These are phyloP conservation scores for Myriangium duriaei DNA, from an alignment of 2,329 filamentous ascomycete species.

Conservation along the genomic window DNA sequence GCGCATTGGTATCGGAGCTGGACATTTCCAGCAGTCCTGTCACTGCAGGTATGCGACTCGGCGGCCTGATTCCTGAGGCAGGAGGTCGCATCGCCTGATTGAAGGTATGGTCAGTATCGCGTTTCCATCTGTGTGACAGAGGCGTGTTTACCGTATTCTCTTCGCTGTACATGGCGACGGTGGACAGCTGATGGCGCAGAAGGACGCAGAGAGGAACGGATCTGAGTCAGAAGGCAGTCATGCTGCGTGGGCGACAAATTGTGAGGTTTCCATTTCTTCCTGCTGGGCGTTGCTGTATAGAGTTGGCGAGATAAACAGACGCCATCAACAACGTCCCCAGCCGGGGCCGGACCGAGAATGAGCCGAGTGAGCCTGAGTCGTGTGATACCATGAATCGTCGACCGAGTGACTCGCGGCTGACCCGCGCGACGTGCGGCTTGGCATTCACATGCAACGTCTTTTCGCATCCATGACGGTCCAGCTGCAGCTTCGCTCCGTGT, in stretches of 20 bases:
- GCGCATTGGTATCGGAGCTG: constrained; percentile 41
- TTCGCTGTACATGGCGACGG: constrained; percentile 6
- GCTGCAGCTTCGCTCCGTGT: too few relatives aligned
- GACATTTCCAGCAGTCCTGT: constrained; percentile 38
- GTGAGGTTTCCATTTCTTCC: constrained; percentile 3
- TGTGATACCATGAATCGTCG: too few relatives aligned
- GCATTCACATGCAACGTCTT: too few relatives aligned
- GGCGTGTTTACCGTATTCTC: constrained; percentile 7
- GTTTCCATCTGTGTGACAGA: neutral
- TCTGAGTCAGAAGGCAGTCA: constrained; percentile 8
- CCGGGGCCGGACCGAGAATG: too few relatives aligned
- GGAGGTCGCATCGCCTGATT: constrained; percentile 11
- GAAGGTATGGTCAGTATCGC: neutral
- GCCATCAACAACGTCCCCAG: constrained; percentile 3
- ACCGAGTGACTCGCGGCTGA: too few relatives aligned
- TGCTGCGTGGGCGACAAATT: constrained; percentile 1
- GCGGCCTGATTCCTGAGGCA: constrained; percentile 26
- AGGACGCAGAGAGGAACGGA: constrained; percentile 1
- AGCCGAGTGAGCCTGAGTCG: too few relatives aligned
- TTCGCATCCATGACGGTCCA: too few relatives aligned
- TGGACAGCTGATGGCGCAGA: constrained; percentile 1
- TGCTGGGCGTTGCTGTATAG: constrained; percentile 5
- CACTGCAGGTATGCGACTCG: constrained; percentile 21
- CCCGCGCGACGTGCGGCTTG: too few relatives aligned
- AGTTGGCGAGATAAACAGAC: constrained; percentile 3